Percentiles rank a stretch among this genome's conserved stretches.
Evolutionary conservation across 129 eudicot species (phyloP).

Genomic region (Kitagawia praeruptora): DNA sequence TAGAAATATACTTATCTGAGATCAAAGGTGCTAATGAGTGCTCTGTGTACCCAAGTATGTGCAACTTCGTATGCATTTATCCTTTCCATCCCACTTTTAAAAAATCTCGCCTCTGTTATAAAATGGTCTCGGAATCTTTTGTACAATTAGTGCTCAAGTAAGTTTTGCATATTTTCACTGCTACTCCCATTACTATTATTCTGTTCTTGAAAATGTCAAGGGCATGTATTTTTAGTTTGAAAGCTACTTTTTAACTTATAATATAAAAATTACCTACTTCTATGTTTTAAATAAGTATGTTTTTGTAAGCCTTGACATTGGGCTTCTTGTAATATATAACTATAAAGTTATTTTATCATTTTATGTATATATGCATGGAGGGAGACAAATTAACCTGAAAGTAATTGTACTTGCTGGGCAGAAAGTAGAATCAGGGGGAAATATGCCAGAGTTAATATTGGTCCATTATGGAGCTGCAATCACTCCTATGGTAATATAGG

Average conservation of each 20-base stretch:
- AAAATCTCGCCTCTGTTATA: background rate
- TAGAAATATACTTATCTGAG: background rate
- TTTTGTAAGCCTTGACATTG: too few relatives aligned
- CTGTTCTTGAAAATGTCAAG: too few relatives aligned
- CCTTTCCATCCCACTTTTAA: background rate
- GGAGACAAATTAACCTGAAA: too few relatives aligned
- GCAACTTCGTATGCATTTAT: background rate
- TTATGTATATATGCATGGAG: too few relatives aligned
- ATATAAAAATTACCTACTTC: too few relatives aligned
- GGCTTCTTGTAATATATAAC: too few relatives aligned
- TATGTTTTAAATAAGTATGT: too few relatives aligned
- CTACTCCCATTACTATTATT: background rate
- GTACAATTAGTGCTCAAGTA: background rate
- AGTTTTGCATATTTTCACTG: background rate
- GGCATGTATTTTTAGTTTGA: background rate
- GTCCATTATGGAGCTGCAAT: too few relatives aligned
- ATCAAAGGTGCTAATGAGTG: background rate
- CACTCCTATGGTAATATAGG: background rate
- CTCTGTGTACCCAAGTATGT: background rate
- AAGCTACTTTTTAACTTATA: background rate
- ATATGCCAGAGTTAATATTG: too few relatives aligned
- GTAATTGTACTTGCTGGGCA: too few relatives aligned
- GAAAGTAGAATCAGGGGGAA: too few relatives aligned
- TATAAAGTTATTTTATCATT: too few relatives aligned
- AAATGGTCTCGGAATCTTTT: background rate